phyloP scores from a whole-genome alignment of 345 rosid species.

The Sonneratia alba region DNA sequence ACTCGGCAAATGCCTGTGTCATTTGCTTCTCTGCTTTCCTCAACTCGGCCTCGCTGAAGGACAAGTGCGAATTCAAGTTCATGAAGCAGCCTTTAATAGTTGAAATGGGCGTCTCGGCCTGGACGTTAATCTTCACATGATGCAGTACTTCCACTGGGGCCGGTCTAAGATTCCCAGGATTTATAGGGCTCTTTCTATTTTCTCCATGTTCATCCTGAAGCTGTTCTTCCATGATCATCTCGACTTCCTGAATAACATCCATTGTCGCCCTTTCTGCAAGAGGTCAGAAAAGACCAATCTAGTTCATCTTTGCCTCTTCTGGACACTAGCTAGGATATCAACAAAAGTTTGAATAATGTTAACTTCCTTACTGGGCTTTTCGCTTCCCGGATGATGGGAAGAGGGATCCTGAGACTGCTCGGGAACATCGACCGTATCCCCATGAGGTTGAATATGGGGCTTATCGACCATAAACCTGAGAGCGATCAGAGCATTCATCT shows the following conservation, averaged over 20 bases:
- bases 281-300: background rate
- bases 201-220: background rate
- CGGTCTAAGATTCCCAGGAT: constrained; percentile 12
- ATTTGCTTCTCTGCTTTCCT: constrained; percentile 40
- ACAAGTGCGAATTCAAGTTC: constrained; percentile 16
- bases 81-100: background rate
- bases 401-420: background rate
- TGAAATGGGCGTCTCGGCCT: constrained; percentile 36
- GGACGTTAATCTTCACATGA: constrained; percentile 37
- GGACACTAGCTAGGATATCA: background rate
- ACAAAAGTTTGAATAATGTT: background rate
- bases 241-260: constrained; percentile 27
- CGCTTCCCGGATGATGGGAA: background rate
- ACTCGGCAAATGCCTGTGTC: constrained; percentile 36
- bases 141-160: constrained; percentile 34
- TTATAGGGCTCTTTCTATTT: background rate
- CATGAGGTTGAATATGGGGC: constrained; percentile 16
- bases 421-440: background rate
- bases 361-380: background rate
- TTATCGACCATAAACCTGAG: constrained; percentile 52
- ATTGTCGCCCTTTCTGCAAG: background rate
- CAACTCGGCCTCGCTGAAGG: constrained; percentile 31
- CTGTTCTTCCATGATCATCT: constrained; percentile 15
- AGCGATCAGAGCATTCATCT: constrained; percentile 65
- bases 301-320: background rate